Conservation (phyloP, 1,284 basidiomycete species). For the Tilletiopsis washingtonensis region DNA sequence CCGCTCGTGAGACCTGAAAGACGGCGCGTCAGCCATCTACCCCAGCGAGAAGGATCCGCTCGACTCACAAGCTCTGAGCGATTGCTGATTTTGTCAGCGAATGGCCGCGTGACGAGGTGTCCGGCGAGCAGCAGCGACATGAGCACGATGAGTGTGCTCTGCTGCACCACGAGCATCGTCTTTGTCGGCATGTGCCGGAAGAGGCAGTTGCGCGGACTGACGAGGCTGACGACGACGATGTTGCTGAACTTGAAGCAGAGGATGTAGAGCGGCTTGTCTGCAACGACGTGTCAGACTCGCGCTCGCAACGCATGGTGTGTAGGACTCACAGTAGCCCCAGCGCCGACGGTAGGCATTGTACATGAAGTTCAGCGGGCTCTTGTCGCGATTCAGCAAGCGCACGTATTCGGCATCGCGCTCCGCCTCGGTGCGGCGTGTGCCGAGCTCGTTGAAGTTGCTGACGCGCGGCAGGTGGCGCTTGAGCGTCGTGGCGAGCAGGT, state of each 20-base stretch:
- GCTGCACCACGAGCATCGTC: constrained; percentile 58
- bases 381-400: constrained; percentile 59
- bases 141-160: constrained; percentile 58
- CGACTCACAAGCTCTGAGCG: constrained; percentile 63
- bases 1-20: constrained; percentile 53
- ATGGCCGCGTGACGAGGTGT: constrained; percentile 61
- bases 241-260: constrained; percentile 60
- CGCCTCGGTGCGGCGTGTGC: constrained; percentile 53
- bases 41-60: too few species aligned
- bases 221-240: constrained; percentile 60
- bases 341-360: constrained; percentile 55
- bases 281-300: neutral
- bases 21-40: too few species aligned
- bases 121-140: constrained; percentile 57
- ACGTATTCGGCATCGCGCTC: constrained; percentile 69
- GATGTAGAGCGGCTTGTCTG: constrained; percentile 45
- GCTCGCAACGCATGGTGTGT: neutral
- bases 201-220: constrained; percentile 63
- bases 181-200: constrained; percentile 57
- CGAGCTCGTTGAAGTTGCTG: constrained; percentile 64
- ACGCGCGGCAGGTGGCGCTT: constrained; percentile 58
- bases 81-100: constrained; percentile 65
- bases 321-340: constrained; percentile 24
- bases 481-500: constrained; percentile 58
- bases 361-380: constrained; percentile 63